Percentiles rank a stretch among this genome's conserved stretches.
These are phyloP conservation scores for Penicillium olsonii DNA, from an alignment of 2,329 filamentous ascomycete genomes.

Conservation along the genomic window DNA sequence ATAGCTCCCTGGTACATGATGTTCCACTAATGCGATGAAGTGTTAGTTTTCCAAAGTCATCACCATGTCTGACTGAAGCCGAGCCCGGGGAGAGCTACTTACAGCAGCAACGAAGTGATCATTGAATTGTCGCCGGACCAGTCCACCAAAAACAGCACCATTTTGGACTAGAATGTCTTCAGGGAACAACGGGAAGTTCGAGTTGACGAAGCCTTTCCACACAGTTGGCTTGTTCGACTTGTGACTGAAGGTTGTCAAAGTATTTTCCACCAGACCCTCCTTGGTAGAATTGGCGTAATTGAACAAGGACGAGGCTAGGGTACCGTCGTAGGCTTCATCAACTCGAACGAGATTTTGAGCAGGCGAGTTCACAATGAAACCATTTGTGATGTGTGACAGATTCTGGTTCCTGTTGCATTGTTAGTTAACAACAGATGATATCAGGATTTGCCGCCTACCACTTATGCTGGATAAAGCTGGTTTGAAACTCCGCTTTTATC, in stretches of 20 bases:
- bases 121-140: conserved; percentile 17
- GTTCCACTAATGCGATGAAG: conserved; percentile 28
- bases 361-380: conserved; percentile 40
- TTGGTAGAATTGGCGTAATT: conserved; percentile 40
- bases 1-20: conserved; percentile 38
- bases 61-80: conserved; percentile 19
- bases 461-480: conserved; percentile 44
- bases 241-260: conserved; percentile 28
- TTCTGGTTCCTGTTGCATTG: conserved; percentile 36
- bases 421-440: not conserved
- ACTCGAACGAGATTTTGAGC: conserved; percentile 30
- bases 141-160: conserved; percentile 19
- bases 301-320: conserved; percentile 35
- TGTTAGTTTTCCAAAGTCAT: not conserved
- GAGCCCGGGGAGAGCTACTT: conserved; percentile 6
- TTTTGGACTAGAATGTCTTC: conserved; percentile 31
- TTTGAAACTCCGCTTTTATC: conserved; percentile 33
- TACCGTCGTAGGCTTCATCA: conserved; percentile 33
- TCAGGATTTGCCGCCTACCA: conserved; percentile 27
- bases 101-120: conserved; percentile 8
- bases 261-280: conserved; percentile 41
- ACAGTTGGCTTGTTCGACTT: conserved; percentile 19
- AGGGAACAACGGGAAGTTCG: conserved; percentile 40
- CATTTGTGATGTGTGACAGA: conserved; percentile 42
- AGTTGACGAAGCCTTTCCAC: conserved; percentile 41